Evolutionary conservation across 768 basidiomycete species (phyloP).

Genomic region (Melanogaster broomeanus): DNA sequence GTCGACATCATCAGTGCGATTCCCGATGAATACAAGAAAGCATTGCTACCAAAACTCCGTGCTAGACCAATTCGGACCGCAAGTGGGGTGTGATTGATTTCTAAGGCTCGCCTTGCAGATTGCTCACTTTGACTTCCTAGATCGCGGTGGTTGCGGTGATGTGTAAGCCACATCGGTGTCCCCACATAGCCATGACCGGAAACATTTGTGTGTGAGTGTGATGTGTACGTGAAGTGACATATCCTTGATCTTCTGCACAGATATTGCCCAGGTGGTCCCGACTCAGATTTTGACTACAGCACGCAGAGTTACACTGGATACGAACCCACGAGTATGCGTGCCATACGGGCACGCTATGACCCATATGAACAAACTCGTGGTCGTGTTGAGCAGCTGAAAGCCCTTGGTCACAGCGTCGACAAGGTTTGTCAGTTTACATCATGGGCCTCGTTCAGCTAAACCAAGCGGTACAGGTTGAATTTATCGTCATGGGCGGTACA

Average conservation of each 20-base stretch:
- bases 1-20: slow-evolving; percentile 99
- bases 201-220: slow-evolving; percentile 93
- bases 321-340: slow-evolving; percentile 98
- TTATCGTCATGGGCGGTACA: slow-evolving; percentile 97
- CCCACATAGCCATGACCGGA: slow-evolving; percentile 99
- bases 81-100: slow-evolving; percentile 69
- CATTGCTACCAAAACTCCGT: slow-evolving; percentile 82
- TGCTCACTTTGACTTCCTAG: slow-evolving; percentile 38
- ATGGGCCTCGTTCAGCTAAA: background rate
- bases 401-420: slow-evolving; percentile 95
- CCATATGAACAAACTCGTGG: slow-evolving; percentile 97
- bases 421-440: slow-evolving; percentile 68
- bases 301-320: slow-evolving; percentile 96
- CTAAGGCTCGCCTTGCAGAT: background rate
- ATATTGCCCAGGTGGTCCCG: slow-evolving; percentile 98
- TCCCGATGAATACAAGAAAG: slow-evolving; percentile 95
- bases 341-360: slow-evolving; percentile 94
- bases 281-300: slow-evolving; percentile 99
- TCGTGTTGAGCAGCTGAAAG: slow-evolving; percentile 93
- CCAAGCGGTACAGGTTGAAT: slow-evolving; percentile 60
- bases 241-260: slow-evolving; percentile 38
- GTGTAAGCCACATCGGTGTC: slow-evolving; percentile 99
- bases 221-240: background rate
- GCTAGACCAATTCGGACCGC: slow-evolving; percentile 96
- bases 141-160: slow-evolving; percentile 99